phyloP scores from a whole-genome alignment of 345 rosid genomes.

The Triadica sebifera region DNA sequence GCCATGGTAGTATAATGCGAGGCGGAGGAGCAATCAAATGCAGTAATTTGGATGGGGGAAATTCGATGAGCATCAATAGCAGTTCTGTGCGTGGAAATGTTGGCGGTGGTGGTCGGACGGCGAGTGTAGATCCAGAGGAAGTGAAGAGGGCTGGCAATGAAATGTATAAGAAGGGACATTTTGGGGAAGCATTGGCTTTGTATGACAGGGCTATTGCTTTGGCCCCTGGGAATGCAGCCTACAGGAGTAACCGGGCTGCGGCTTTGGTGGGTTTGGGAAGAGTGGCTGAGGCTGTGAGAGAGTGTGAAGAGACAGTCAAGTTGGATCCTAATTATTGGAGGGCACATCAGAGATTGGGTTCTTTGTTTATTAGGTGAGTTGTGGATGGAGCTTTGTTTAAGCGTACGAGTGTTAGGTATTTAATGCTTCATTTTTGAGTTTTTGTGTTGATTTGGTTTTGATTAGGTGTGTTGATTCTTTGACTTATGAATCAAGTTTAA shows the following conservation, averaged over 20 bases:
- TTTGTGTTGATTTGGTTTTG: constrained; percentile 4
- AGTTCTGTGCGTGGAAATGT: constrained; percentile 8
- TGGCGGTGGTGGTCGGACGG: not conserved
- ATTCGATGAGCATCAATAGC: not conserved
- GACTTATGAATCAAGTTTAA: not conserved
- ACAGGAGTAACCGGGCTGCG: constrained; percentile 76
- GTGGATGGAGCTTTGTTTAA: constrained; percentile 1
- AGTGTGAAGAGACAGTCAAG: constrained; percentile 74
- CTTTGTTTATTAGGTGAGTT: constrained; percentile 74
- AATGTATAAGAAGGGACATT: constrained; percentile 63
- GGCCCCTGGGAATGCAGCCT: constrained; percentile 67
- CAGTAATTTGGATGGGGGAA: constrained; percentile 11
- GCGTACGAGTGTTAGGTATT: not conserved
- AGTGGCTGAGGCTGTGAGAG: constrained; percentile 74
- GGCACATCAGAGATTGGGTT: constrained; percentile 84
- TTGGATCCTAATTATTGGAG: constrained; percentile 74
- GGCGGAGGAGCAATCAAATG: constrained; percentile 35
- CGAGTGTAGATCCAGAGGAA: constrained; percentile 58
- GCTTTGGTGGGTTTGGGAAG: constrained; percentile 61
- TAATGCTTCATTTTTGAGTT: not conserved
- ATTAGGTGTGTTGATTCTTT: constrained; percentile 8
- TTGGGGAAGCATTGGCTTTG: constrained; percentile 71
- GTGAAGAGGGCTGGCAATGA: constrained; percentile 76
- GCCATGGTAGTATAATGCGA: constrained; percentile 86
- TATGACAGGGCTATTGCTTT: constrained; percentile 80